phyloP scores from a whole-genome alignment of 106 monocot species.

The Dendrobium nobile region DNA sequence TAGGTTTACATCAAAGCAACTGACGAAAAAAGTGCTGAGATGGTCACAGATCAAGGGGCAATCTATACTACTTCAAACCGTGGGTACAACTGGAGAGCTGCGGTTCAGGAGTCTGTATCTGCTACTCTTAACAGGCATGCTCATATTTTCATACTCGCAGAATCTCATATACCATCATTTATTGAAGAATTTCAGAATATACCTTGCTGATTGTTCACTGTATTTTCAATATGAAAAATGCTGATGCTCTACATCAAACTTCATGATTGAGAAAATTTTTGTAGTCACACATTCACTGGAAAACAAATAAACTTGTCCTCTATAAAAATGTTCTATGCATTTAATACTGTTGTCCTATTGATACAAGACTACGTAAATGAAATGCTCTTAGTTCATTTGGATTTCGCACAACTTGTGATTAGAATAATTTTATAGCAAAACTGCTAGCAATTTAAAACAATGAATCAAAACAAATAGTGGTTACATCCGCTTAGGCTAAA shows the following conservation, averaged over 20 bases:
- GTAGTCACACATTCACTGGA: not conserved
- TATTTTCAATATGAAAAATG: not conserved
- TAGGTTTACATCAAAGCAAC: slow-evolving; percentile 95
- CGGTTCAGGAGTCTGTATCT: slow-evolving; percentile 96
- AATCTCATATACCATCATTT: not conserved
- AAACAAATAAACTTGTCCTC: not conserved
- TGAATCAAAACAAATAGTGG: too few relatives aligned
- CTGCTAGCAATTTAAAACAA: too few relatives aligned
- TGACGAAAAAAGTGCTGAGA: slow-evolving; percentile 89
- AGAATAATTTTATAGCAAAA: too few relatives aligned
- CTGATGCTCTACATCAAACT: not conserved
- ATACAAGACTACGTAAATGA: too few relatives aligned
- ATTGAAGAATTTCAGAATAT: not conserved
- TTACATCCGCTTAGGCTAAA: too few relatives aligned
- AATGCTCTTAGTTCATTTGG: too few relatives aligned
- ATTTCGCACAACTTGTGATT: too few relatives aligned
- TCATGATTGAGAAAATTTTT: not conserved
- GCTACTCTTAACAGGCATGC: slow-evolving; percentile 89
- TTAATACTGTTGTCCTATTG: not conserved
- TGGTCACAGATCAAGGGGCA: slow-evolving; percentile 97
- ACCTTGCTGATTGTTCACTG: not conserved
- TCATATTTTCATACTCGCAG: not conserved
- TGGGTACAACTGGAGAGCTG: slow-evolving; percentile 98
- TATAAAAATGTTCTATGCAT: not conserved
- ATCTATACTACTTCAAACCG: slow-evolving; percentile 91